These are phyloP conservation scores for Cryoendolithus antarcticus DNA, from an alignment of 2,329 filamentous ascomycete species.

Conservation along the genomic window DNA sequence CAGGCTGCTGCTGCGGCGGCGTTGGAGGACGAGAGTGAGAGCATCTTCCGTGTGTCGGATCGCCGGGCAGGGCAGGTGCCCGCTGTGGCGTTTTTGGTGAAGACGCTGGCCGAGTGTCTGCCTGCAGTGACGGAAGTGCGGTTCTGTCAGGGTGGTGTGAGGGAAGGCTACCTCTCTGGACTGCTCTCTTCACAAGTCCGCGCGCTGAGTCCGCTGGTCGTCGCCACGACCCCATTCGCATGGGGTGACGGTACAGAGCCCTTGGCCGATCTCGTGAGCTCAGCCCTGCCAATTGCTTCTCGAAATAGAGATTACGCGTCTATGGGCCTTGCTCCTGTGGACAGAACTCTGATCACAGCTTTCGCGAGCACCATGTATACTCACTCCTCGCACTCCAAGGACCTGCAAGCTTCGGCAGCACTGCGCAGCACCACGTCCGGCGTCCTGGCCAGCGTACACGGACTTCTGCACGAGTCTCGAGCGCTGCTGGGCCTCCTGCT, in stretches of 20 bases:
- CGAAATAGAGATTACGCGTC: slow-evolving; percentile 25
- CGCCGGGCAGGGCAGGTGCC: slow-evolving; percentile 70
- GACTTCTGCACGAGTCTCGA: slow-evolving; percentile 59
- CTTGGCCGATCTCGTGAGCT: slow-evolving; percentile 37
- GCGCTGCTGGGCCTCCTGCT: slow-evolving; percentile 59
- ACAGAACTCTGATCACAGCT: slow-evolving; percentile 36
- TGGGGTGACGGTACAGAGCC: slow-evolving; percentile 31
- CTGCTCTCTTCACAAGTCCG: slow-evolving; percentile 49
- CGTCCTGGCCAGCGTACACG: slow-evolving; percentile 55
- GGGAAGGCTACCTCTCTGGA: slow-evolving; percentile 71
- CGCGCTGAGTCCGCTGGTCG: slow-evolving; percentile 53
- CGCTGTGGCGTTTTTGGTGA: slow-evolving; percentile 70
- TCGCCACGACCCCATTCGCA: slow-evolving; percentile 45
- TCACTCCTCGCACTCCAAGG: slow-evolving; percentile 31
- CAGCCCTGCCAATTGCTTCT: slow-evolving; percentile 30
- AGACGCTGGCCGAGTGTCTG: slow-evolving; percentile 56
- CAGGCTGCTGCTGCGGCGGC: slow-evolving; percentile 26
- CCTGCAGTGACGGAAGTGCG: slow-evolving; percentile 60
- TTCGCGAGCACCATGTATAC: slow-evolving; percentile 48
- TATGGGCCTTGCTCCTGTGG: slow-evolving; percentile 25
- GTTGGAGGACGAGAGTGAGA: slow-evolving; percentile 23
- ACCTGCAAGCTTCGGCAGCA: slow-evolving; percentile 48
- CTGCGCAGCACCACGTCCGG: slow-evolving; percentile 62
- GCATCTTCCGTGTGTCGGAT: slow-evolving; percentile 62
- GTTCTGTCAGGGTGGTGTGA: slow-evolving; percentile 79